Evolutionary conservation across 805 yeast genomes (phyloP).

Genomic region (Candida silvatica): DNA sequence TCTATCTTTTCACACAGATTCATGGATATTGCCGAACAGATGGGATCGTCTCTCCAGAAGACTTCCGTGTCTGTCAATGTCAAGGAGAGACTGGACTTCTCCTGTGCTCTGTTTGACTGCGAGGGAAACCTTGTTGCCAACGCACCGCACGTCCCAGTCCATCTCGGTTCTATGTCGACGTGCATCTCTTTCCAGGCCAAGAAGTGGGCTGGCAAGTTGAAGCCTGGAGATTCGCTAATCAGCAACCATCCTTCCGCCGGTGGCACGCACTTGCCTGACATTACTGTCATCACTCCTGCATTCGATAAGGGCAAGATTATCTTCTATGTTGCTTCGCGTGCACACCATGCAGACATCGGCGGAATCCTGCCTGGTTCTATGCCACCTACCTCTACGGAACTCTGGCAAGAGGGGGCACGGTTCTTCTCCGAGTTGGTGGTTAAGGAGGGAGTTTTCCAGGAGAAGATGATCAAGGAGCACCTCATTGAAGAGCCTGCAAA

Average conservation of each 20-base stretch:
- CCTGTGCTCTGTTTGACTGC: conserved; percentile 75
- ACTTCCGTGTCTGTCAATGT: conserved; percentile 79
- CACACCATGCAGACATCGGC: conserved; percentile 96
- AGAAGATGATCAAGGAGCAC: conserved; percentile 43
- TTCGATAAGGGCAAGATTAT: conserved; percentile 54
- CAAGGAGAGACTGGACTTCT: conserved; percentile 74
- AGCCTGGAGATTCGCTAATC: conserved; percentile 67
- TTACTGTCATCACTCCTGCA: conserved; percentile 89
- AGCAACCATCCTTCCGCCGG: conserved; percentile 79
- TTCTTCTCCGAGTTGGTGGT: conserved; percentile 74
- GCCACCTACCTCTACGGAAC: conserved; percentile 84
- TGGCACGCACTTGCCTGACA: conserved; percentile 86
- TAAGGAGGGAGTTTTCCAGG: conserved; percentile 64
- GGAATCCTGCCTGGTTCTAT: conserved; percentile 88
- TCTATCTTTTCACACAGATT: conserved; percentile 78
- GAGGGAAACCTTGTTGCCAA: conserved; percentile 77
- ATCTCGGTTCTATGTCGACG: conserved; percentile 79
- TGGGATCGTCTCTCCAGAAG: conserved; percentile 74
- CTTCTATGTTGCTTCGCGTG: conserved; percentile 89
- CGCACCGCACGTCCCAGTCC: conserved; percentile 87
- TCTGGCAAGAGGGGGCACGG: conserved; percentile 89
- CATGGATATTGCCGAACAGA: conserved; percentile 87
- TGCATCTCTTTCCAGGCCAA: conserved; percentile 61
- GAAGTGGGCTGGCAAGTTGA: conserved; percentile 54
- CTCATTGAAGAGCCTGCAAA: conserved; percentile 69